Evolutionary conservation across 352 stramenopile genomes (phyloP).

Genomic region (Phytophthora megakarya): DNA sequence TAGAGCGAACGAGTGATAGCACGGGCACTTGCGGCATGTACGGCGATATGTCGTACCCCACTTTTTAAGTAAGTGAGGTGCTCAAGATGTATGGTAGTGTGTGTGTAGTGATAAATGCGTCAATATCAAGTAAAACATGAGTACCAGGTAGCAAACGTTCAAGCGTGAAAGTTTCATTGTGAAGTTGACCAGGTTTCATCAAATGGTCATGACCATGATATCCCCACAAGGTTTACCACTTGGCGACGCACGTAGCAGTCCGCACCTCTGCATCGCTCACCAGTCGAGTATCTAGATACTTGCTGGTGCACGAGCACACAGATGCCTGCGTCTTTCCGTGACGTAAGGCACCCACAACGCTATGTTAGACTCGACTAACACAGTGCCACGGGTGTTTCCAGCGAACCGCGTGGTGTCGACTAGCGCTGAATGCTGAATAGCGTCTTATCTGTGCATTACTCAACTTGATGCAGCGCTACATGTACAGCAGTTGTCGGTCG

Average conservation of each 20-base stretch:
- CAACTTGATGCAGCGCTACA: constrained; percentile 1
- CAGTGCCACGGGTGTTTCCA: constrained; percentile 15
- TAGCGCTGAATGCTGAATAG: constrained; percentile 20
- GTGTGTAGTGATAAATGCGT: constrained; percentile 16
- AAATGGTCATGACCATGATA: constrained; percentile 8
- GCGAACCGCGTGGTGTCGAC: constrained; percentile 17
- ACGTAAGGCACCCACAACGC: constrained; percentile 15
- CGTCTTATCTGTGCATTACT: constrained; percentile 14
- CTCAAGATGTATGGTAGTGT: constrained; percentile 16
- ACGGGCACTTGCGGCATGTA: constrained; percentile 66
- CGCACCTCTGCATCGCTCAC: constrained; percentile 13
- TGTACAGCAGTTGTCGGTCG: background rate
- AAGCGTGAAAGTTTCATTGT: constrained; percentile 5
- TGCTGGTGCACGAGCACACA: constrained; percentile 6
- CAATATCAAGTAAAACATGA: constrained; percentile 10
- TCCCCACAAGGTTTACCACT: constrained; percentile 24
- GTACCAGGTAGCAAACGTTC: background rate
- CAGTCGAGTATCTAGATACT: background rate
- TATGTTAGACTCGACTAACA: constrained; percentile 3
- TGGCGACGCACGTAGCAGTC: constrained; percentile 24
- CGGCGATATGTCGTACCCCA: constrained; percentile 60
- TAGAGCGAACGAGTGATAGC: constrained; percentile 81
- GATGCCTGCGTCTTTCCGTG: constrained; percentile 13
- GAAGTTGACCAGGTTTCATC: constrained; percentile 18
- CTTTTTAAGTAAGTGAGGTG: constrained; percentile 28